Conservation (phyloP, 2,329 filamentous ascomycete genomes). For the Corynespora cassiicola region DNA sequence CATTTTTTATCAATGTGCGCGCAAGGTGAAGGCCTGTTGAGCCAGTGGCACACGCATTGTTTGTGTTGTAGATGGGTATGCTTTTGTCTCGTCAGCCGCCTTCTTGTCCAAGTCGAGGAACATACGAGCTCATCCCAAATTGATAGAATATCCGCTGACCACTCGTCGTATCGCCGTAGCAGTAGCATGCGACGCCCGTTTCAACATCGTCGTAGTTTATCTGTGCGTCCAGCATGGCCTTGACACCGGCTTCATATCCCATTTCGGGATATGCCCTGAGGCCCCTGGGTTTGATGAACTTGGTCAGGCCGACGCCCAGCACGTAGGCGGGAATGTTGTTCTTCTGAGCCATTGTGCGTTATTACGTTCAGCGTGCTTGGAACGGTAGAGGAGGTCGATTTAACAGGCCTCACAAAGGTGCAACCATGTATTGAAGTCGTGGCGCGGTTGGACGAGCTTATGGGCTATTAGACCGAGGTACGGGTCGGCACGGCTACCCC, state of each 20-base stretch:
- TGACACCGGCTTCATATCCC: slow-evolving; percentile 88
- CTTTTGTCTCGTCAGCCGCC: slow-evolving; percentile 38
- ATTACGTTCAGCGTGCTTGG: too few species aligned
- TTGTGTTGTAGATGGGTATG: slow-evolving; percentile 96
- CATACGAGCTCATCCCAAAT: slow-evolving; percentile 81
- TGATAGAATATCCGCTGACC: slow-evolving; percentile 97
- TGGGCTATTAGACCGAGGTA: too few species aligned
- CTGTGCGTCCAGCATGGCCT: slow-evolving; percentile 80
- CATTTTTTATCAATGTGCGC: slow-evolving; percentile 76
- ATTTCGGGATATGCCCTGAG: slow-evolving; percentile 93
- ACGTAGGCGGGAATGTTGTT: slow-evolving; percentile 70
- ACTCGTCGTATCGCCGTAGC: slow-evolving; percentile 92
- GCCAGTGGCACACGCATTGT: slow-evolving; percentile 96
- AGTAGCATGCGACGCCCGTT: slow-evolving; percentile 91
- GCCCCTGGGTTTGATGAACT: slow-evolving; percentile 95
- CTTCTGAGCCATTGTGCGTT: slow-evolving; percentile 37
- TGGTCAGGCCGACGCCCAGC: slow-evolving; percentile 96
- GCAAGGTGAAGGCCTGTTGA: slow-evolving; percentile 86
- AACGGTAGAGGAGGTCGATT: too few species aligned
- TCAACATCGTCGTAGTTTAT: slow-evolving; percentile 97
- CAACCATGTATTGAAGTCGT: too few species aligned
- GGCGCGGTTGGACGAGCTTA: too few species aligned
- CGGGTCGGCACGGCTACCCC: too few species aligned
- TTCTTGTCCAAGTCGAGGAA: neutral
- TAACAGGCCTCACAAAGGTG: too few species aligned